Conservation (phyloP, 768 basidiomycete genomes). For the Sporobolomyces pararoseus region DNA sequence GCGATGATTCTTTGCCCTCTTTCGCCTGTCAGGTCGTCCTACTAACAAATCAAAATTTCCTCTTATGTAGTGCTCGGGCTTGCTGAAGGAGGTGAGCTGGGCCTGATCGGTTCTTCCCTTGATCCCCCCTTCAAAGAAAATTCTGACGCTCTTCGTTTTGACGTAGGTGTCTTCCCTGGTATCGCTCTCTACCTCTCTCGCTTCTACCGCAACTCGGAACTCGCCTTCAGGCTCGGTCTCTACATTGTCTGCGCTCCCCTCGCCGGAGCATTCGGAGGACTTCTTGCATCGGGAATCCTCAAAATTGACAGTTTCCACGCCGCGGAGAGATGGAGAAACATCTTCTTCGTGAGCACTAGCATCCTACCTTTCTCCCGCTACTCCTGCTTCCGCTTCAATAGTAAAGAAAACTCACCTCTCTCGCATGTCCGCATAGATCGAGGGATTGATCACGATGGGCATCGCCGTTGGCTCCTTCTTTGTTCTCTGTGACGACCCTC, state of each 20-base stretch:
- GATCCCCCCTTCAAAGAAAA: not conserved
- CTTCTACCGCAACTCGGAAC: slow-evolving; percentile 39
- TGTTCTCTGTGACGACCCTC: slow-evolving; percentile 30
- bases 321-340: slow-evolving; percentile 6
- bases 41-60: too few relatives aligned
- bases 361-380: not conserved
- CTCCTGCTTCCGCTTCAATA: too few relatives aligned
- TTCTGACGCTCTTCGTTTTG: too few relatives aligned
- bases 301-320: slow-evolving; percentile 10
- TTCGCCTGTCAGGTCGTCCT: too few relatives aligned
- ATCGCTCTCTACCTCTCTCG: slow-evolving; percentile 27
- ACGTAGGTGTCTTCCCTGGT: slow-evolving; percentile 36
- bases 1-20: too few relatives aligned
- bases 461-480: slow-evolving; percentile 34
- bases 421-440: slow-evolving; percentile 12
- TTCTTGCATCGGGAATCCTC: slow-evolving; percentile 43
- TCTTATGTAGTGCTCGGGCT: slow-evolving; percentile 20
- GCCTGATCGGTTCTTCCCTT: too few relatives aligned
- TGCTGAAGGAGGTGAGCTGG: slow-evolving; percentile 13
- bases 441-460: slow-evolving; percentile 39
- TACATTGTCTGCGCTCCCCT: slow-evolving; percentile 44
- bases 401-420: slow-evolving; percentile 18
- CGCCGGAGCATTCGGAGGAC: slow-evolving; percentile 44
- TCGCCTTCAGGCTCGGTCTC: slow-evolving; percentile 40
- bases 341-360: not conserved